Conservation (phyloP, 2,329 filamentous ascomycete genomes). For the Scedosporium boydii region DNA sequence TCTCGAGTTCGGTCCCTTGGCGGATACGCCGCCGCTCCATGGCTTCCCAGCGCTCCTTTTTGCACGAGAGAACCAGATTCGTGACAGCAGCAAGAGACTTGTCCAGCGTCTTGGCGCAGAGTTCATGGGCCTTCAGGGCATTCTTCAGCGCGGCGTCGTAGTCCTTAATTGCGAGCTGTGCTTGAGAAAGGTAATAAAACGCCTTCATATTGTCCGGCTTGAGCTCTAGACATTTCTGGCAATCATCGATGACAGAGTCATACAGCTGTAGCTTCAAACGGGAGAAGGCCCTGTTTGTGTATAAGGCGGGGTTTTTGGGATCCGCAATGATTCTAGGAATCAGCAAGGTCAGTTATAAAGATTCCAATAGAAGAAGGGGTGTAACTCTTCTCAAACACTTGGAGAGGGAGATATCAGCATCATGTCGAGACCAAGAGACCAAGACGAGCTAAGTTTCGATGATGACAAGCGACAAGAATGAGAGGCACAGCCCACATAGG, state of each 20-base stretch:
- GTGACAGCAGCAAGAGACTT: slow-evolving; percentile 64
- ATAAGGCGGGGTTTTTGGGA: slow-evolving; percentile 66
- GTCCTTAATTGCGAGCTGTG: slow-evolving; percentile 64
- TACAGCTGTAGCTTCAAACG: slow-evolving; percentile 66
- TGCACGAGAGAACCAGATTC: slow-evolving; percentile 64
- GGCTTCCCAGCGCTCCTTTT: slow-evolving; percentile 78
- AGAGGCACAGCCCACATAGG: neutral
- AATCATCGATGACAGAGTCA: slow-evolving; percentile 69
- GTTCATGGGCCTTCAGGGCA: slow-evolving; percentile 62
- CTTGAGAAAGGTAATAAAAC: slow-evolving; percentile 73
- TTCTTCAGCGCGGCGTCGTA: slow-evolving; percentile 54
- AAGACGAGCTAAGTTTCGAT: neutral
- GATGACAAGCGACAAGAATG: neutral
- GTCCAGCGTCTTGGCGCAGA: slow-evolving; percentile 54
- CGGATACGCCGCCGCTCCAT: slow-evolving; percentile 53
- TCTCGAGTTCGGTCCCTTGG: slow-evolving; percentile 48
- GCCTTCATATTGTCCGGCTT: slow-evolving; percentile 65
- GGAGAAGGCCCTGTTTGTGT: slow-evolving; percentile 82
- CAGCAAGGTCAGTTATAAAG: neutral
- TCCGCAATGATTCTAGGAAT: slow-evolving; percentile 62
- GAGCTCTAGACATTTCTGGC: slow-evolving; percentile 62
- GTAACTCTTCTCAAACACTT: too few relatives aligned
- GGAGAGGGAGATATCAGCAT: too few relatives aligned
- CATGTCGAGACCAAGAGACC: neutral
- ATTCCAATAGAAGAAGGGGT: slow-evolving; percentile 1